A percentile compares a stretch with the other conserved stretches of the same genome.
Evolutionary conservation across 2,329 filamentous ascomycete species (phyloP).

Genomic region (Alternaria sp.): DNA sequence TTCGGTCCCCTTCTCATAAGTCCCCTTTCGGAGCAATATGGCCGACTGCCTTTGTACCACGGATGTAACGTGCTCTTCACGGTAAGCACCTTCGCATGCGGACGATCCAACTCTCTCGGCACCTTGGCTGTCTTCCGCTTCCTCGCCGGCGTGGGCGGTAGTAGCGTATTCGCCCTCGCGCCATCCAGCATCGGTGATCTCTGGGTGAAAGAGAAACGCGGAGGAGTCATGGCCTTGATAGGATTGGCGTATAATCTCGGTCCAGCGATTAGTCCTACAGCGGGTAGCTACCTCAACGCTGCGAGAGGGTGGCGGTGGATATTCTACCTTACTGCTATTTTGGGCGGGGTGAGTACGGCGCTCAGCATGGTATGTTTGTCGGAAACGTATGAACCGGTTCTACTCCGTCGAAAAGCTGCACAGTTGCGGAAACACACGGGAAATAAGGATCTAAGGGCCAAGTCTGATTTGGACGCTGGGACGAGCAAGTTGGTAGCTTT

Average conservation of each 20-base stretch:
- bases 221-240: constrained; percentile 29
- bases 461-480: constrained; percentile 33
- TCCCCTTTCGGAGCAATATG: constrained; percentile 37
- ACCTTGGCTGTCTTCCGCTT: constrained; percentile 58
- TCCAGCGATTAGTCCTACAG: constrained; percentile 23
- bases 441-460: constrained; percentile 41
- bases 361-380: constrained; percentile 47
- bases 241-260: constrained; percentile 24
- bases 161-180: constrained; percentile 23
- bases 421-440: constrained; percentile 33
- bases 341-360: neutral
- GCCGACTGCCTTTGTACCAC: constrained; percentile 56
- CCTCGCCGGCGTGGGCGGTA: constrained; percentile 41
- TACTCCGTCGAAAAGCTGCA: constrained; percentile 44
- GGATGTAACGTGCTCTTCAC: constrained; percentile 65
- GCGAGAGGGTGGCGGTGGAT: constrained; percentile 26
- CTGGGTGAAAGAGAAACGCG: constrained; percentile 24
- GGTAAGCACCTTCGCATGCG: constrained; percentile 61
- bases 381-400: constrained; percentile 35
- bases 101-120: constrained; percentile 55
- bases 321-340: constrained; percentile 10
- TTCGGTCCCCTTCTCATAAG: constrained; percentile 35
- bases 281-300: constrained; percentile 22
- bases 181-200: constrained; percentile 34
- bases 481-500: constrained; percentile 41